A percentile compares a stretch with the other conserved stretches of the same genome.
Evolutionary conservation across 2,329 filamentous ascomycete genomes (phyloP).

Genomic region (Emmonsiellopsis sp.): DNA sequence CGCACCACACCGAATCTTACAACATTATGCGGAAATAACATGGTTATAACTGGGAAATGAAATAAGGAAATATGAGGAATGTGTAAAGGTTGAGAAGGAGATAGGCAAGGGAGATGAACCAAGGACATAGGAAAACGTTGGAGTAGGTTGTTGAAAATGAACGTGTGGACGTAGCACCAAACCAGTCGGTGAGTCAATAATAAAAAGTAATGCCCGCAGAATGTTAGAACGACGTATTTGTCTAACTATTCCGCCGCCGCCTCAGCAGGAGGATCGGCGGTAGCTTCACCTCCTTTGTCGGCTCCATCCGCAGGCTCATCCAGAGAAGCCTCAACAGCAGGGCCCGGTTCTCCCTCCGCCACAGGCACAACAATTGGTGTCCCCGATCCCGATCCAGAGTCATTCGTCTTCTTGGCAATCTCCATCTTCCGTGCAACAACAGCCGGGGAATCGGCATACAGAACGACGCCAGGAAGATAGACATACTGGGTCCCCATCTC

Average conservation of each 20-base stretch:
- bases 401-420: constrained; percentile 23
- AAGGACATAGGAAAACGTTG: background rate
- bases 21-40: no score
- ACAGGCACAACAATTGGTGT: background rate
- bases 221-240: no score
- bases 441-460: constrained; percentile 42
- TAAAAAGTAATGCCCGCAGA: no score
- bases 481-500: constrained; percentile 36
- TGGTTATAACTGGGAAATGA: background rate
- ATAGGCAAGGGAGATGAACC: background rate
- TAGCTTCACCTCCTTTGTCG: background rate
- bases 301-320: background rate
- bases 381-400: constrained; percentile 3
- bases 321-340: background rate
- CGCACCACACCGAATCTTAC: no score
- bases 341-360: background rate
- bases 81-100: background rate
- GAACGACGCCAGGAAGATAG: constrained; percentile 41
- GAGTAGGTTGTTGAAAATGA: background rate
- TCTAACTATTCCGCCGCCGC: background rate
- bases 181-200: no score
- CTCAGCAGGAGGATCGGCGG: background rate
- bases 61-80: background rate
- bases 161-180: no score
- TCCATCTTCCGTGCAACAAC: constrained; percentile 33